A percentile compares a stretch with the other conserved stretches of the same genome.
Evolutionary conservation across 2,329 filamentous ascomycete genomes (phyloP).

Genomic region (Incumbomyces delicatus): DNA sequence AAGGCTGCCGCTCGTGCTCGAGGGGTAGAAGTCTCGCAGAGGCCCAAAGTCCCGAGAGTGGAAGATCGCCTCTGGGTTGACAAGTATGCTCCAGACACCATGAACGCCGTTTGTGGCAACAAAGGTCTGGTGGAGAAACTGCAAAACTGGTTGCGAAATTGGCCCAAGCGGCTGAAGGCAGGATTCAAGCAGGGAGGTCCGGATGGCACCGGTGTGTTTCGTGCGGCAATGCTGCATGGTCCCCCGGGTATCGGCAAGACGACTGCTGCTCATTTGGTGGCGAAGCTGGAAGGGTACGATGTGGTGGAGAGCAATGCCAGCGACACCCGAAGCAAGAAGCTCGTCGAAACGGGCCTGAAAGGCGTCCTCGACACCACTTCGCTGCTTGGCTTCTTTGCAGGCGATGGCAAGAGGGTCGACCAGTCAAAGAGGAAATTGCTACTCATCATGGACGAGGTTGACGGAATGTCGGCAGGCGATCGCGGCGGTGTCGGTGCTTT

Average conservation of each 20-base stretch:
- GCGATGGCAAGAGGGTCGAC: constrained; percentile 71
- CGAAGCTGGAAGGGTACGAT: constrained; percentile 86
- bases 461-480: constrained; percentile 96
- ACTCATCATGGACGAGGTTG: constrained; percentile 97
- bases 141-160: constrained; percentile 75
- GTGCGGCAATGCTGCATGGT: constrained; percentile 90
- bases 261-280: constrained; percentile 87
- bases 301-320: constrained; percentile 92
- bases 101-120: constrained; percentile 90
- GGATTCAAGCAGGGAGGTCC: constrained; percentile 73
- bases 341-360: constrained; percentile 78
- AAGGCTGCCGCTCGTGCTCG: constrained; percentile 32
- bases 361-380: constrained; percentile 93
- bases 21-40: constrained; percentile 28
- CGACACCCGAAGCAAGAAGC: constrained; percentile 88
- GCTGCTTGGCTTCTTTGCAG: constrained; percentile 79
- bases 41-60: constrained; percentile 31
- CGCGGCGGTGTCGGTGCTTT: constrained; percentile 90
- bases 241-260: constrained; percentile 97
- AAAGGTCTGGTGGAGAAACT: constrained; percentile 83
- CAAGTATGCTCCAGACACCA: constrained; percentile 81
- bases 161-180: constrained; percentile 66
- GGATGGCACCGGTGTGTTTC: constrained; percentile 72
- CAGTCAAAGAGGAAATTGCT: constrained; percentile 82
- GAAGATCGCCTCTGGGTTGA: constrained; percentile 76